These are phyloP conservation scores for Cladorrhinum samala DNA, from an alignment of 495 filamentous ascomycete genomes.

Conservation along the genomic window DNA sequence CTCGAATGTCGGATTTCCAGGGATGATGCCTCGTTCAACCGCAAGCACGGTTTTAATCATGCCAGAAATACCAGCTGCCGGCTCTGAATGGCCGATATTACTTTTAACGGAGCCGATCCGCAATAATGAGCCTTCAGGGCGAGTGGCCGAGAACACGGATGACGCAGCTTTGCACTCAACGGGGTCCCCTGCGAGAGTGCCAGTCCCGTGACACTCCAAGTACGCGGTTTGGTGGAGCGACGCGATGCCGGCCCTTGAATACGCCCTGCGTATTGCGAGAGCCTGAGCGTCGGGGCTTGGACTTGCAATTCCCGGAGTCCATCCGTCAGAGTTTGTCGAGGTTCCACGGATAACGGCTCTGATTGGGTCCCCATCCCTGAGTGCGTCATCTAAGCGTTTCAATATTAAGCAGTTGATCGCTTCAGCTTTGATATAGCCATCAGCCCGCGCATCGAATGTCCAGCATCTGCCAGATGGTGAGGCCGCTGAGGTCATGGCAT, in stretches of 20 bases:
- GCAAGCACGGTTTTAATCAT: slow-evolving; percentile 33
- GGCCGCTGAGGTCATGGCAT: slow-evolving; percentile 18
- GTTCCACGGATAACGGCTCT: slow-evolving; percentile 52
- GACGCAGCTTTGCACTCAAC: slow-evolving; percentile 30
- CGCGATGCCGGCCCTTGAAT: slow-evolving; percentile 37
- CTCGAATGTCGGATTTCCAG: slow-evolving; percentile 25
- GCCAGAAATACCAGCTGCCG: slow-evolving; percentile 28
- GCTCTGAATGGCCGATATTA: slow-evolving; percentile 42
- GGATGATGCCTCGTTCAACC: slow-evolving; percentile 34
- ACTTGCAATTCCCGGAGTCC: slow-evolving; percentile 42
- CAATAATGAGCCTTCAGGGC: neutral
- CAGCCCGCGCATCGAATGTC: slow-evolving; percentile 52
- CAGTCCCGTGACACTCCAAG: slow-evolving; percentile 29
- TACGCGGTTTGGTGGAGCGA: slow-evolving; percentile 39
- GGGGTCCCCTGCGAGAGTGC: slow-evolving; percentile 32
- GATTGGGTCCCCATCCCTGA: slow-evolving; percentile 46
- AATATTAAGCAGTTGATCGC: slow-evolving; percentile 47
- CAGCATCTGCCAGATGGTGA: slow-evolving; percentile 40
- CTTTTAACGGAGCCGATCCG: slow-evolving; percentile 26
- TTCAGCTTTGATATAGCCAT: slow-evolving; percentile 61
- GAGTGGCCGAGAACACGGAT: slow-evolving; percentile 1
- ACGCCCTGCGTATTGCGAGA: slow-evolving; percentile 41
- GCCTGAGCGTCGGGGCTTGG: slow-evolving; percentile 48
- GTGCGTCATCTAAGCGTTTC: slow-evolving; percentile 48
- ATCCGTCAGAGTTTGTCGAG: slow-evolving; percentile 50